Base-by-base conservation (phyloP, 441 rosid species). In the Daphne laureola region DNA sequence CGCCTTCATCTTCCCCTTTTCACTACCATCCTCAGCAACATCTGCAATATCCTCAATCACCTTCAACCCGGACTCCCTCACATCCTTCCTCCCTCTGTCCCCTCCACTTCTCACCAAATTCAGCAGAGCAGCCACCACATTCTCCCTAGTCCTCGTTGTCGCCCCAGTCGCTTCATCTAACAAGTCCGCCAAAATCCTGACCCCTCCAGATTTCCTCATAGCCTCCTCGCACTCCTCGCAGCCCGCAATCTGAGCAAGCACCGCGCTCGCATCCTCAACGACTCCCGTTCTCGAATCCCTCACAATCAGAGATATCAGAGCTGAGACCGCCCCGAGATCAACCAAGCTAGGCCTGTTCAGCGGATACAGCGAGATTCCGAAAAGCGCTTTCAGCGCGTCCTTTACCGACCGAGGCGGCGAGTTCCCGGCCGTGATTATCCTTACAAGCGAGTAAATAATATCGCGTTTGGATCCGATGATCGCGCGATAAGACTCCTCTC, bases 191-290 rank as follows among this genome's bases (percentile, higher is more conserved):
- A 91, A 53, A 47, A 86, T 80, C 35, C 53, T 61, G 3, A 75
- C 62, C 41, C 93, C 96, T 0, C 79, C 78, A 3, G 73, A 74
- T 45, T 55, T 84, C 43, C 74, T 64, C 53, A 86, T 82, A 38
- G 77, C 96, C 12, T 68, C 88, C 46, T 69, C 86, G 49, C 89
- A 78, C 67, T 84, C 98, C 62, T 76, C 91, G 49, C 95, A 84
- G n/a, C 98, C 95, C 12, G 89, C 96, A 2, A 88, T 67, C 66
- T 91, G 98, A 17, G 93, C 93, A 54, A 86, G 64, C 62, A 91
- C 98, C 42, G 96, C 98, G 56, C 83, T 81, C 12, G 96, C 81
- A 61, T 91, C 98, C 70, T 91, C 98, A 56, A 91, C 84, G 25
- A 91, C 71, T 57, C 98, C 98, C 13, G 66, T 78, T 43, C 93